These are phyloP conservation scores for Solanum chaucha DNA, from an alignment of 257 asterid genomes.

Conservation along the genomic window DNA sequence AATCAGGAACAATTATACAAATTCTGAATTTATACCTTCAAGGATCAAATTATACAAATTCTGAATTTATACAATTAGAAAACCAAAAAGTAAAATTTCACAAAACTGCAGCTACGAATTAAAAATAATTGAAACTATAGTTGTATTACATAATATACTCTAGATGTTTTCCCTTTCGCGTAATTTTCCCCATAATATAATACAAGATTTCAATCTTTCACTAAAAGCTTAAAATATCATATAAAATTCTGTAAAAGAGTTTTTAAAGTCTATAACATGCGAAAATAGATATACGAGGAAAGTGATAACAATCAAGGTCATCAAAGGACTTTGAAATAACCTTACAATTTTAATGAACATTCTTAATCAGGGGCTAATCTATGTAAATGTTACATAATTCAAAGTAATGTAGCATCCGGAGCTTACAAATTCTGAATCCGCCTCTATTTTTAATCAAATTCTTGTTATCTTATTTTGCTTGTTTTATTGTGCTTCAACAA, in stretches of 20 bases:
- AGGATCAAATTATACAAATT: too few relatives aligned
- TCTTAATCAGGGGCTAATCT: too few relatives aligned
- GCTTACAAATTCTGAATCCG: rapidly evolving
- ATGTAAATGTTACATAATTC: too few relatives aligned
- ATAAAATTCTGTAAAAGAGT: not conserved
- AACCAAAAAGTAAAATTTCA: not conserved
- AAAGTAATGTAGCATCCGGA: too few relatives aligned
- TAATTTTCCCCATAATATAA: too few relatives aligned
- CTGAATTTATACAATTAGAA: not conserved
- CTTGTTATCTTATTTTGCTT: not conserved
- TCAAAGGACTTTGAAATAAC: too few relatives aligned
- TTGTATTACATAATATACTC: not conserved
- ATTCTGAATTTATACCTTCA: not conserved
- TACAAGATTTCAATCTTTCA: not conserved
- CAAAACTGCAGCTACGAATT: rapidly evolving
- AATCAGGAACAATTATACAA: too few relatives aligned
- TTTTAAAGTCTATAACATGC: not conserved
- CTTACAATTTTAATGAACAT: too few relatives aligned
- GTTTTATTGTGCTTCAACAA: not conserved
- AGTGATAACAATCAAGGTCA: too few relatives aligned
- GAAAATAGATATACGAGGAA: not conserved
- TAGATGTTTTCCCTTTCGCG: rapidly evolving
- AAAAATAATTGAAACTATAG: not conserved
- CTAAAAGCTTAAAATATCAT: not conserved
- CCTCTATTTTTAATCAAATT: too few relatives aligned